phyloP scores from a whole-genome alignment of 805 yeast genomes.

The Metschnikowia similis region DNA sequence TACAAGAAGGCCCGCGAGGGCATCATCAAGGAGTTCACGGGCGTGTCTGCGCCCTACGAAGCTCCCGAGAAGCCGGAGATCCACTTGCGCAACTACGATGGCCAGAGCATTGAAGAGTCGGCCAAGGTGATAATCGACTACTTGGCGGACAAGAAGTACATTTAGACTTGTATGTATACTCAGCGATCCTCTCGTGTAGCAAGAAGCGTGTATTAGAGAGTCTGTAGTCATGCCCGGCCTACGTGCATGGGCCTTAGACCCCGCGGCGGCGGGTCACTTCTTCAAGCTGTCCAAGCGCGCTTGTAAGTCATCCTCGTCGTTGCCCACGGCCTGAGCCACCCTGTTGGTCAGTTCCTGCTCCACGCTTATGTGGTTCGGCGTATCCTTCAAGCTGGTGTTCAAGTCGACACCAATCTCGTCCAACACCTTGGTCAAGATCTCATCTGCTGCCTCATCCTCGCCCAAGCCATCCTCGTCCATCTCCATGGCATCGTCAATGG shows the following conservation, averaged over 20 bases:
- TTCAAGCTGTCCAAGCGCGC: conserved; percentile 83
- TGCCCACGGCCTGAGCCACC: conserved; percentile 56
- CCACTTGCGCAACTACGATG: conserved; percentile 65
- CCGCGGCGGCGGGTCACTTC: conserved; percentile 16
- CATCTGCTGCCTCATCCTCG: conserved; percentile 87
- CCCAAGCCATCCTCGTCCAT: conserved; percentile 68
- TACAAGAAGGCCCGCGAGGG: conserved; percentile 97
- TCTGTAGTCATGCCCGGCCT: no score
- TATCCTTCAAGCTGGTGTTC: conserved; percentile 44
- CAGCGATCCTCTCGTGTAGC: neutral
- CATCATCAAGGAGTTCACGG: conserved; percentile 88
- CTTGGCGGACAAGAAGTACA: conserved; percentile 48
- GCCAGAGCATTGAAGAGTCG: conserved; percentile 71
- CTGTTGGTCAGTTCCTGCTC: conserved; percentile 21
- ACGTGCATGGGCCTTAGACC: no score
- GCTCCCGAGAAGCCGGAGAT: conserved; percentile 84
- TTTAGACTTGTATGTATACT: conserved; percentile 9
- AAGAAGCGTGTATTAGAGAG: neutral
- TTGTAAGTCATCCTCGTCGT: conserved; percentile 79
- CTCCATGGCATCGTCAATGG: conserved; percentile 94
- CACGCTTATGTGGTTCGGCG: conserved; percentile 35
- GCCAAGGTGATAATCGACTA: conserved; percentile 70
- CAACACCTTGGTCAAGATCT: conserved; percentile 82
- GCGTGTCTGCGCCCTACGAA: conserved; percentile 94
- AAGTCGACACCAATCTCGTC: conserved; percentile 95